Percentiles rank a stretch among this genome's conserved stretches.
These are phyloP conservation scores for Fraxinus excelsior DNA, from an alignment of 257 asterid genomes.

Conservation along the genomic window DNA sequence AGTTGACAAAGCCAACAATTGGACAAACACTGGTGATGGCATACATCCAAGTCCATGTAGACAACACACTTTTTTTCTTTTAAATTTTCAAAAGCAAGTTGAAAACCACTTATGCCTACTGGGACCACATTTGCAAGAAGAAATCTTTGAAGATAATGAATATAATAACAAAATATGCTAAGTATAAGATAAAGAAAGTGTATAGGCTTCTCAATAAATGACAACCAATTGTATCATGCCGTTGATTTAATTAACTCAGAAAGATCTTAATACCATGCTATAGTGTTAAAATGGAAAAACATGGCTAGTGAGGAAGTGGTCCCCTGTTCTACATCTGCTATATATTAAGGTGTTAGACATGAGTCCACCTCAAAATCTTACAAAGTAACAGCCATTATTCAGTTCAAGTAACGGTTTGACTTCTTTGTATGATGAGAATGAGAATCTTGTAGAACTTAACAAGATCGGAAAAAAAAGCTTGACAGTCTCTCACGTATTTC, in stretches of 20 bases:
- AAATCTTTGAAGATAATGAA: conserved; percentile 13
- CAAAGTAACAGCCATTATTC: background rate
- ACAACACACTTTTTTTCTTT: too few species aligned
- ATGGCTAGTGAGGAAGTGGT: conserved; percentile 52
- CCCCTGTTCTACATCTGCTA: conserved; percentile 40
- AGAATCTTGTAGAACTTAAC: conserved; percentile 10
- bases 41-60: too few species aligned
- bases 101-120: background rate
- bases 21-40: too few species aligned
- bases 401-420: conserved; percentile 15
- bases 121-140: conserved; percentile 38
- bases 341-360: conserved; percentile 4
- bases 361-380: conserved; percentile 2
- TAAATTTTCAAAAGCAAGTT: background rate
- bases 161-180: conserved; percentile 14
- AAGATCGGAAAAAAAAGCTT: conserved; percentile 6
- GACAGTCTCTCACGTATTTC: background rate
- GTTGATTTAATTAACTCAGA: background rate
- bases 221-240: background rate
- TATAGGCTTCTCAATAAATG: background rate
- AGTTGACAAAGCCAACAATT: background rate
- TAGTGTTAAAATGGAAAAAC: conserved; percentile 21
- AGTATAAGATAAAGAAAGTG: background rate
- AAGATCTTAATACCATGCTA: background rate
- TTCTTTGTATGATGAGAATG: background rate